Evolutionary conservation across 2,329 filamentous ascomycete genomes (phyloP).

Genomic region (Plectosphaerella cucumerina): DNA sequence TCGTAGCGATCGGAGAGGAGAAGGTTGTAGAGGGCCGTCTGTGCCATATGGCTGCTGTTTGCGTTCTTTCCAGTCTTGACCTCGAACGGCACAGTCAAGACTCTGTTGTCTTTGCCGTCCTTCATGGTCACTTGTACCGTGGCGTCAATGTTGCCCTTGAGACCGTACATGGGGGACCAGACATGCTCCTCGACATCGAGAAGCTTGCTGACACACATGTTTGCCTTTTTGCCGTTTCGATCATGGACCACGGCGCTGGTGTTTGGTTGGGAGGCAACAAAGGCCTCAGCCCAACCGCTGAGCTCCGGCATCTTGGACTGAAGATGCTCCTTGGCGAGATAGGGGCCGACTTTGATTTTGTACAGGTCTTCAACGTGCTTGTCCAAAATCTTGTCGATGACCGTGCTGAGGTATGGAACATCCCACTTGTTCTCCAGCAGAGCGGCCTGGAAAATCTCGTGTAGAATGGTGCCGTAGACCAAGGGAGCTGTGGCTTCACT

Average conservation of each 20-base stretch:
- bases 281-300: slow-evolving; percentile 76
- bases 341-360: slow-evolving; percentile 71
- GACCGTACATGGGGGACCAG: slow-evolving; percentile 95
- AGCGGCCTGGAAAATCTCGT: slow-evolving; percentile 93
- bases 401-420: slow-evolving; percentile 55
- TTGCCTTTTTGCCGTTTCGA: slow-evolving; percentile 69
- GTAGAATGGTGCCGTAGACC: slow-evolving; percentile 88
- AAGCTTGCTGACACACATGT: slow-evolving; percentile 85
- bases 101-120: slow-evolving; percentile 61
- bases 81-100: slow-evolving; percentile 86
- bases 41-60: slow-evolving; percentile 79
- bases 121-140: slow-evolving; percentile 85
- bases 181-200: slow-evolving; percentile 97
- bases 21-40: slow-evolving; percentile 91
- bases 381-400: slow-evolving; percentile 66
- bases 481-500: slow-evolving; percentile 74
- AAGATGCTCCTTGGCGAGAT: slow-evolving; percentile 73
- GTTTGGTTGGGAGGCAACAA: slow-evolving; percentile 68
- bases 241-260: slow-evolving; percentile 72
- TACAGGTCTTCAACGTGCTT: slow-evolving; percentile 87
- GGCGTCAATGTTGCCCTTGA: slow-evolving; percentile 97
- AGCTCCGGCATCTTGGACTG: slow-evolving; percentile 79
- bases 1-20: slow-evolving; percentile 93
- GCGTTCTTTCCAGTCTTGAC: slow-evolving; percentile 89
- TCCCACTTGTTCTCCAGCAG: slow-evolving; percentile 82